These are phyloP conservation scores for Coemansia sp. DNA, from an alignment of 192 early-diverging fungal species.

Conservation along the genomic window DNA sequence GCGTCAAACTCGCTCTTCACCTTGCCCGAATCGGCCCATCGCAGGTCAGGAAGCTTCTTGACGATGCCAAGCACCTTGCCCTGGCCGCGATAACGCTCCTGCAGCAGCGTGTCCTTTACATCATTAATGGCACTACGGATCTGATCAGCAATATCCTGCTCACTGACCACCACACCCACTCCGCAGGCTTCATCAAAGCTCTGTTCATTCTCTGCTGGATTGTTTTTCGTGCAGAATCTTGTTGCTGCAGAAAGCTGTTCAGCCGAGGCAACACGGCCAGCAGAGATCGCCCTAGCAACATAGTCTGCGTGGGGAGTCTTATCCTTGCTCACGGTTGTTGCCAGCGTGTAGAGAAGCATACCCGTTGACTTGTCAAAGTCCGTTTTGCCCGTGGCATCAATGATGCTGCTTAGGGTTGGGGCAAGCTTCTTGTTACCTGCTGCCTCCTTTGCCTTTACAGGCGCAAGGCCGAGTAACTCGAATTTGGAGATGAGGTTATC, in stretches of 20 bases:
- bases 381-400: slow-evolving; percentile 63
- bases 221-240: slow-evolving; percentile 74
- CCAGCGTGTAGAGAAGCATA: slow-evolving; percentile 82
- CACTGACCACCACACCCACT: slow-evolving; percentile 86
- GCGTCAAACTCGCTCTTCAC: slow-evolving; percentile 89
- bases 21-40: slow-evolving; percentile 86
- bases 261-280: slow-evolving; percentile 64
- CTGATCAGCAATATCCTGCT: slow-evolving; percentile 68
- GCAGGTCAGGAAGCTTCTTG: slow-evolving; percentile 67
- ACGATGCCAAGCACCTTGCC: slow-evolving; percentile 74
- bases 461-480: slow-evolving; percentile 82
- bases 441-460: slow-evolving; percentile 91
- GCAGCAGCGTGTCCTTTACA: slow-evolving; percentile 69
- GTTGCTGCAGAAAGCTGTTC: slow-evolving; percentile 95
- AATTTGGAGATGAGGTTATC: slow-evolving; percentile 66
- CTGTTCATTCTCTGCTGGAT: slow-evolving; percentile 61
- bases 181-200: slow-evolving; percentile 87
- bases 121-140: slow-evolving; percentile 66
- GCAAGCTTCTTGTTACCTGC: slow-evolving; percentile 95
- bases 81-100: slow-evolving; percentile 83
- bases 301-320: slow-evolving; percentile 72
- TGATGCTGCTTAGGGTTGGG: slow-evolving; percentile 69
- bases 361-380: slow-evolving; percentile 73
- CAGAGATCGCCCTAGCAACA: slow-evolving; percentile 77
- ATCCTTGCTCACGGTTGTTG: slow-evolving; percentile 78